Evolutionary conservation across 805 yeast genomes (phyloP).

Genomic region (Yamadazyma sp.): DNA sequence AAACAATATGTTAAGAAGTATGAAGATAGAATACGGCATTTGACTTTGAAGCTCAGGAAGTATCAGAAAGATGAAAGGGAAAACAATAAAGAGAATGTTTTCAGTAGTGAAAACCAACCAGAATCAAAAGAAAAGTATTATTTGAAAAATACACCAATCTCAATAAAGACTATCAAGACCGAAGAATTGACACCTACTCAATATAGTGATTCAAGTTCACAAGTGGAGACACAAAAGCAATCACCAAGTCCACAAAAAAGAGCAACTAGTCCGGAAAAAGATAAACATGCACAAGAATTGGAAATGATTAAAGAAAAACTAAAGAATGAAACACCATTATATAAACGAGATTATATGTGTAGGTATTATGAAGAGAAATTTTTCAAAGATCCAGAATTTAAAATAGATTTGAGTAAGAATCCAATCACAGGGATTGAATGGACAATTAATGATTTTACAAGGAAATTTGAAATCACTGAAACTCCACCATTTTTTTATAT

Average conservation of each 20-base stretch:
- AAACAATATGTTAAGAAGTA: slow-evolving; percentile 12
- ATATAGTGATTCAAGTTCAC: slow-evolving; percentile 12
- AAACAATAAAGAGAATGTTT: too few relatives aligned
- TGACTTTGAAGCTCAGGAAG: not conserved
- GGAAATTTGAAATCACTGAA: slow-evolving; percentile 9
- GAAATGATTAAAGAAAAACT: too few relatives aligned
- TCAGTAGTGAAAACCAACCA: not conserved
- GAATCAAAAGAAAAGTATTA: slow-evolving; percentile 1
- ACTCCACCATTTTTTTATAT: slow-evolving; percentile 15
- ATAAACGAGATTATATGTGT: slow-evolving; percentile 27
- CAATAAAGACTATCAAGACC: too few relatives aligned
- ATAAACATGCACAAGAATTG: too few relatives aligned
- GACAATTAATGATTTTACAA: slow-evolving; percentile 34
- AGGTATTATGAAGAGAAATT: slow-evolving; percentile 23
- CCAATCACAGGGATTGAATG: slow-evolving; percentile 38
- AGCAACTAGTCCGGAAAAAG: too few relatives aligned
- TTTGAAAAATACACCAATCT: slow-evolving; percentile 5
- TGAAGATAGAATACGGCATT: slow-evolving; percentile 6
- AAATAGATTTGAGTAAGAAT: slow-evolving; percentile 24
- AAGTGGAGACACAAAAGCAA: too few relatives aligned
- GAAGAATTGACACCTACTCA: slow-evolving; percentile 13
- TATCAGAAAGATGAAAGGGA: not conserved
- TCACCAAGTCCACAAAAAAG: too few relatives aligned
- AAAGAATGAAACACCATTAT: slow-evolving; percentile 25
- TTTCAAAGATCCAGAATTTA: slow-evolving; percentile 16